Base-by-base conservation (phyloP, 495 filamentous ascomycete species). In the Trichoderma virens region DNA sequence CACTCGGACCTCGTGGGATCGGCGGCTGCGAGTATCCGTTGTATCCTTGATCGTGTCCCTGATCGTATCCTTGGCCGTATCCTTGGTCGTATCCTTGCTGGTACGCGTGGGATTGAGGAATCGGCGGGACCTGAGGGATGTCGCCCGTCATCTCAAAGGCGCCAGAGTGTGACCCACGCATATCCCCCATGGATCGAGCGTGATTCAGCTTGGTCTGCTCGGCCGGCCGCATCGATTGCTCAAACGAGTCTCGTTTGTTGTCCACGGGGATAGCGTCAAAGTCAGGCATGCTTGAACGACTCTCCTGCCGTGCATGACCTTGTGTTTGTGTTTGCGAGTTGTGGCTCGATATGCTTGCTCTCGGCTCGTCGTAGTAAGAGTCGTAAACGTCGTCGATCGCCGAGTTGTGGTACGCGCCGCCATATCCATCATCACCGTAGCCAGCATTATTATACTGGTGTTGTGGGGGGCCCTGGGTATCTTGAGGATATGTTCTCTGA, bases 111-210 rank as follows among this genome's bases (percentile, higher is more conserved):
- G 43, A 20, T 20, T 47, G 43, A 5, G 61, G 73, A 41, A 77
- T 74, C 16, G 72, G 73, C 28, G 80, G 81, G 35, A 83, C 70
- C 47, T 80, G 72, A 4, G 82, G 83, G n/a, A 80, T 76, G 66
- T 87, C 85, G 27, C 78, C 80, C 2, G 83, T 84, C 78, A 92
- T 85, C 67, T 89, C 89, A 68, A 91, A 93, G 20, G 91, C 70
- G 69, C 83, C 79, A 70, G 81, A 73, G 78, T 89, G 82, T 6
- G 81, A 81, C 65, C 78, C 80, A 35, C 85, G 83, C 60, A 88
- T 68, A 67, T 91, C 83, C 16, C 88, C 88, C 67, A 92, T 89
- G 34, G 88, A 90, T 68, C 83, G 82, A 20, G 84, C 81, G 61
- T 80, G 83, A 25, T 80, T 79, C 61, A 80, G 66, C 60, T 79